Evolutionary conservation across 2,329 filamentous ascomycete genomes (phyloP).

Genomic region (Dothideomycetidae sp.): DNA sequence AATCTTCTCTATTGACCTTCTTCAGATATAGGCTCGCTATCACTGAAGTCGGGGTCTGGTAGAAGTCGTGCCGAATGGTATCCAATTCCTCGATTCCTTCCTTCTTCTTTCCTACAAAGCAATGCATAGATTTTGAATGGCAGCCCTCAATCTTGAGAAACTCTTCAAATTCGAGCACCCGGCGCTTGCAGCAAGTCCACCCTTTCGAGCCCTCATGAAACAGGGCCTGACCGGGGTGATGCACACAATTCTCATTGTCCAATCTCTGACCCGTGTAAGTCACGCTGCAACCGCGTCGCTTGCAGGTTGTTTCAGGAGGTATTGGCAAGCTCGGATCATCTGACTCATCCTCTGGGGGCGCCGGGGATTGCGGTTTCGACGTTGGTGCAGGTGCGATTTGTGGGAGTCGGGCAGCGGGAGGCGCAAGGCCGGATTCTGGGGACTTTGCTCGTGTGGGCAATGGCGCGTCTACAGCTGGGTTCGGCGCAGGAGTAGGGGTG

Average conservation of each 20-base stretch:
- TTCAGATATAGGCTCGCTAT: slow-evolving; percentile 92
- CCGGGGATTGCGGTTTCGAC: slow-evolving; percentile 29
- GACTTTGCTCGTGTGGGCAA: not conserved
- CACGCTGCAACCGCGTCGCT: slow-evolving; percentile 58
- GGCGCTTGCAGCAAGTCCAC: slow-evolving; percentile 89
- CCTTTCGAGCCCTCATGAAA: slow-evolving; percentile 99
- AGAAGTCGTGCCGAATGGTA: slow-evolving; percentile 80
- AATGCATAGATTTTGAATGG: slow-evolving; percentile 62
- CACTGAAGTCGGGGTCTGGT: slow-evolving; percentile 73
- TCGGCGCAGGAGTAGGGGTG: slow-evolving; percentile 31
- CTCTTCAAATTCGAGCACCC: slow-evolving; percentile 92
- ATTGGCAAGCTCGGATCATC: slow-evolving; percentile 67
- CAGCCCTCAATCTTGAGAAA: slow-evolving; percentile 95
- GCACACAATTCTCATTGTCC: slow-evolving; percentile 63
- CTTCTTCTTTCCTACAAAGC: slow-evolving; percentile 65
- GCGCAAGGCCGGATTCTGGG: slow-evolving; percentile 8
- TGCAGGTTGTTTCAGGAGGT: slow-evolving; percentile 59
- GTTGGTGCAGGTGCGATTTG: slow-evolving; percentile 5
- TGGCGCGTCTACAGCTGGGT: slow-evolving; percentile 11
- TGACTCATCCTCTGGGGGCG: slow-evolving; percentile 62
- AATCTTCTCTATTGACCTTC: slow-evolving; percentile 77
- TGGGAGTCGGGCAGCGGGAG: slow-evolving; percentile 15
- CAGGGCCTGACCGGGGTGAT: slow-evolving; percentile 80
- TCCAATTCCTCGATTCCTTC: slow-evolving; percentile 56
- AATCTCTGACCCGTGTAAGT: slow-evolving; percentile 48